Base-by-base conservation (phyloP, 495 filamentous ascomycete genomes). In the Talaromyces liani region DNA sequence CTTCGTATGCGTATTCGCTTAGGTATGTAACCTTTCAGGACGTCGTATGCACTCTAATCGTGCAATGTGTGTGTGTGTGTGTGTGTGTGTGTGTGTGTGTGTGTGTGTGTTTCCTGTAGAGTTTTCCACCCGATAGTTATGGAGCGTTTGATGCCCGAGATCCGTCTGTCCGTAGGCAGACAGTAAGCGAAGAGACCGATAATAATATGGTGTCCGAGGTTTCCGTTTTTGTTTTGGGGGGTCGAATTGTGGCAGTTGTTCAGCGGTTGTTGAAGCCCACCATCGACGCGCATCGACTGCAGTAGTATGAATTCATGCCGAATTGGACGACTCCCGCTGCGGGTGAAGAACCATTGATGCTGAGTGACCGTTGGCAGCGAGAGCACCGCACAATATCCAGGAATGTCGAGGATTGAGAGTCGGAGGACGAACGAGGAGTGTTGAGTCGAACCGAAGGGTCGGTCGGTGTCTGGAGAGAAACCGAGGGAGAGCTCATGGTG, bases 221-320 rank as follows among this genome's bases (percentile, higher is more conserved):
- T 16, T 41, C 14, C 36, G 0, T 12, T 16, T 41, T 41, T 41
- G 36, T 16, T 31, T 56, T n/a, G 53, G 16, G 22, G 8, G 53
- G 10, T 56, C 22, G 20, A 18, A n/a, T 18, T 27, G n/a, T 31
- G 25, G 20, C 4, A 22, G 16, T 25, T 14, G 25, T 20, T 33
- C 60, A 51, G 90, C 85, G 90, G 57, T 81, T 82, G 63, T 85
- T 71, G 63, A 79, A 91, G 65, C 89, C 89, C 27, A 90, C 87
- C 70, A 89, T 85, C 59, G 81, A 81, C 20, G 89, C 88, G 71
- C 88, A 92, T 31, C 88, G 84, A 61, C 80, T 84, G 76, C 89
- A 92, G 70, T 92, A 92, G 73, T 91, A 92, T 60, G 89, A 87
- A 67, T 91, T 91, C 76, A 87, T 87, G 29, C 87, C 87, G 66